Evolutionary conservation across 305 asterid genomes (phyloP).

Genomic region (Lippia alba): DNA sequence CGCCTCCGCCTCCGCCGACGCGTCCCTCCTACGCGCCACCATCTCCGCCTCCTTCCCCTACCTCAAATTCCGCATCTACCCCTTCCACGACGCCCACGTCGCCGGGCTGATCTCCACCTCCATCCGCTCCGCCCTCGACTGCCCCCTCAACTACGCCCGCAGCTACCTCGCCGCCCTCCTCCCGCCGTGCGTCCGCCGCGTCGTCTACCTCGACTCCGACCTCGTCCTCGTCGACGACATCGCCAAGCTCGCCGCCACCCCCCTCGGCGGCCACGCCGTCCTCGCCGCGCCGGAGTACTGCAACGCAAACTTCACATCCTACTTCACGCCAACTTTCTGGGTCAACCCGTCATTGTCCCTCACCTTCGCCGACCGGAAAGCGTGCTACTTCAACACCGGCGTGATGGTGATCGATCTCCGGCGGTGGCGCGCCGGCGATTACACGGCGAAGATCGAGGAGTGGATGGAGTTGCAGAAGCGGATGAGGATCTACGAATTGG

Average conservation of each 20-base stretch:
- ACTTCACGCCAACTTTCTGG: conserved; percentile 91
- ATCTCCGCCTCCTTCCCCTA: conserved; percentile 73
- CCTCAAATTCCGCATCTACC: conserved; percentile 64
- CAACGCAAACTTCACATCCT: conserved; percentile 85
- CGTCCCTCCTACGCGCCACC: conserved; percentile 53
- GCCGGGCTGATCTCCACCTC: conserved; percentile 86
- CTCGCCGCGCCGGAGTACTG: conserved; percentile 95
- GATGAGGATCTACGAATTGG: conserved; percentile 80
- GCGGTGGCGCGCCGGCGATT: conserved; percentile 76
- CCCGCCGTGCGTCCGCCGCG: conserved; percentile 71
- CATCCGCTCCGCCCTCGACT: conserved; percentile 90
- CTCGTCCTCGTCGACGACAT: conserved; percentile 85
- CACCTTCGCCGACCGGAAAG: conserved; percentile 63
- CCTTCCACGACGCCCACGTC: conserved; percentile 58
- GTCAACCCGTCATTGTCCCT: conserved; percentile 75
- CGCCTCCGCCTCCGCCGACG: conserved; percentile 64
- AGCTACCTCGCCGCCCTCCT: conserved; percentile 76
- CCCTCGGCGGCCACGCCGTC: conserved; percentile 47
- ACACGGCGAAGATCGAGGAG: conserved; percentile 75
- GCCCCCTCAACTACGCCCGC: conserved; percentile 89
- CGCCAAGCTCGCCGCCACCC: conserved; percentile 61
- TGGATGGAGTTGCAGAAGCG: conserved; percentile 96
- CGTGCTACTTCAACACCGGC: conserved; percentile 92
- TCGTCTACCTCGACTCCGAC: conserved; percentile 87
- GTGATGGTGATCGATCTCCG: conserved; percentile 87